Evolutionary conservation across 768 basidiomycete species (phyloP).

Genomic region (Boletus pseudopeckii): DNA sequence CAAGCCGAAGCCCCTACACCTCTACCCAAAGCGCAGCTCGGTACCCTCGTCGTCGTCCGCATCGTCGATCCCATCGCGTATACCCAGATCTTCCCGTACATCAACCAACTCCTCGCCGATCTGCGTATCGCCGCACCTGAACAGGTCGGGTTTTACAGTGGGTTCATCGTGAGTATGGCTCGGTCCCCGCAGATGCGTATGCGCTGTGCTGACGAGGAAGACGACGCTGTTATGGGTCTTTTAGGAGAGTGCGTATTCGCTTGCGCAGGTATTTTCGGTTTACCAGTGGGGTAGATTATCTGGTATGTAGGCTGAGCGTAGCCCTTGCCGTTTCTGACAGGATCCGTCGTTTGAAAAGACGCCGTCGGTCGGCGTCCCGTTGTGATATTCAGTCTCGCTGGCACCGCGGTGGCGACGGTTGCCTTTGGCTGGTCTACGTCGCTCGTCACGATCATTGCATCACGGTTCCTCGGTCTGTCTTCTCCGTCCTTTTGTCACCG

Average conservation of each 20-base stretch:
- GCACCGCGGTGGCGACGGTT: constrained; percentile 3
- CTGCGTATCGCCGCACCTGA: background rate
- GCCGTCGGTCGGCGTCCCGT: constrained; percentile 3
- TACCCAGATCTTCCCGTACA: constrained; percentile 5
- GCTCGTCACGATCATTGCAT: constrained; percentile 1
- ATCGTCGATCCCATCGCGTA: constrained; percentile 1
- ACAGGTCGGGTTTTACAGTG: constrained; percentile 9
- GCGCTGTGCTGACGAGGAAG: background rate
- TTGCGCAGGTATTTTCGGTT: constrained; percentile 2
- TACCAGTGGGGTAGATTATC: constrained; percentile 9
- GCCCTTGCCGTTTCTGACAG: background rate
- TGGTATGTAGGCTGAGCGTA: background rate
- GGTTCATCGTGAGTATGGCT: constrained; percentile 1
- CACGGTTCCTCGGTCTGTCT: constrained; percentile 4
- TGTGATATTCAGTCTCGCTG: background rate
- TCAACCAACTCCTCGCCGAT: constrained; percentile 8
- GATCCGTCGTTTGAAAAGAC: background rate
- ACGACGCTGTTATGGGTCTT: too few species aligned
- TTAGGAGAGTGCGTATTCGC: constrained; percentile 3
- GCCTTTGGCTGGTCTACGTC: constrained; percentile 12
- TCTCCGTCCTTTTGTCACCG: background rate
- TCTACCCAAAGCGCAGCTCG: constrained; percentile 1
- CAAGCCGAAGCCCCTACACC: background rate
- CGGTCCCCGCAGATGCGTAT: too few species aligned
- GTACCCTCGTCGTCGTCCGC: background rate